These are phyloP conservation scores for Herpetomonas samuelpessoai DNA, from an alignment of 208 protist genomes.

Conservation along the genomic window DNA sequence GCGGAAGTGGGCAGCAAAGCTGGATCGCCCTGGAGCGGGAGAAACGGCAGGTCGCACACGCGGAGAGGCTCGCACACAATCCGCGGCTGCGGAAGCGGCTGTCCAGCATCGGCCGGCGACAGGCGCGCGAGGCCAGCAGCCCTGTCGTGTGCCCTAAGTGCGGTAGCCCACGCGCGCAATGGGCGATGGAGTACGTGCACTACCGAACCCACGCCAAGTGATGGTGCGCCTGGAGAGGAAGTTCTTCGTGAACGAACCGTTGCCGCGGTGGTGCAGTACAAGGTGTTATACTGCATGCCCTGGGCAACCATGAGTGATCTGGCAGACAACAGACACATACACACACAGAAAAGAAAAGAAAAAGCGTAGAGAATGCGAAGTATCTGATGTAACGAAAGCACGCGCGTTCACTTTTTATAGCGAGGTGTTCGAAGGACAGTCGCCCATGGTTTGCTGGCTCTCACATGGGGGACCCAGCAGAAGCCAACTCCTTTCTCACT, in stretches of 20 bases:
- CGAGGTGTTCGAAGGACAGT: too few relatives aligned
- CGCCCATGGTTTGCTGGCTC: too few relatives aligned
- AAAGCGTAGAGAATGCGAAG: too few relatives aligned
- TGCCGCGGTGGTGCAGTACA: too few relatives aligned
- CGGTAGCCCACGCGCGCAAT: slow-evolving; percentile 63
- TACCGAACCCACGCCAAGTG: slow-evolving; percentile 54
- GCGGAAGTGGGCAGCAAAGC: slow-evolving; percentile 34
- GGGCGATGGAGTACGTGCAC: slow-evolving; percentile 86
- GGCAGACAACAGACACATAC: neutral
- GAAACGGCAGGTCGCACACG: slow-evolving; percentile 20
- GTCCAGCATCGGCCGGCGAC: slow-evolving; percentile 43
- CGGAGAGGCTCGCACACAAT: slow-evolving; percentile 15
- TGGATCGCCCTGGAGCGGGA: slow-evolving; percentile 53
- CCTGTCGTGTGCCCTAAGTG: slow-evolving; percentile 62
- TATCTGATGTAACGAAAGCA: too few relatives aligned
- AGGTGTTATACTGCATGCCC: too few relatives aligned
- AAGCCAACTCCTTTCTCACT: too few relatives aligned
- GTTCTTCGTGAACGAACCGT: too few relatives aligned
- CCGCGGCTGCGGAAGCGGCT: slow-evolving; percentile 37
- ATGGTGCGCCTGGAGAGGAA: slow-evolving; percentile 5
- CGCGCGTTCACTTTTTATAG: too few relatives aligned
- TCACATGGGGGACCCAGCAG: too few relatives aligned
- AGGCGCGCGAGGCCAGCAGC: slow-evolving; percentile 15
- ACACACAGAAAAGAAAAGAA: too few relatives aligned
- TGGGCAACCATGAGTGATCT: too few relatives aligned